Evolutionary conservation across 208 protist species (phyloP), one percentile per base, ranked within the genome.

Genomic region (Angomonas ambiguus): DNA sequence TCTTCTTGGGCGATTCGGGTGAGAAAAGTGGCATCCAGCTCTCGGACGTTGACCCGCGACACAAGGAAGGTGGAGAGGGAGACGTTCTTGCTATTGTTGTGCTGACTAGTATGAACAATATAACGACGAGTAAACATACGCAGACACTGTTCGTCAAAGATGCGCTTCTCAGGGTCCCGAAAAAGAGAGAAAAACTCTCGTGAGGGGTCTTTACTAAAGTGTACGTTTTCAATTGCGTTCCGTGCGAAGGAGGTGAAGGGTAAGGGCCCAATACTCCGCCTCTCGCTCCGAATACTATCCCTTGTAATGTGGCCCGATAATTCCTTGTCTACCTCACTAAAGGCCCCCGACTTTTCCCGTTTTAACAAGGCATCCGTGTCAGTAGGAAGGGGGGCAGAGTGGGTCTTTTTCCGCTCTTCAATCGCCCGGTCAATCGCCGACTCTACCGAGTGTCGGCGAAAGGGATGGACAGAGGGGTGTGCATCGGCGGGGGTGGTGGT

Each of bases 51-150:
- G 59, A 80, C 83, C 20, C 83, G 81, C 64, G 60, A 75, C 31
- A 61, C 67, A 69, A 94, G 65, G 62, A 94, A 94, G 31, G 78
- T 65, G 2, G 80, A 76, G 20, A 94, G 74, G 20, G 80, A 71
- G 20, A 92, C 76, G 13, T 76, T 72, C 0, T 77, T 80, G 1
- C 76, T 77, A 69, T 92, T 92, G 61, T 92, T 94, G 25, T 74
- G 72, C 56, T 92, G 83, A 58, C 70, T 75, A 6, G 83, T 87
- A 67, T 89, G 83, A 27, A 94, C 85, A 34, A 94, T 72, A 61
- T 89, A 94, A 16, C 88, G 83, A 11, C 88, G 77, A 3, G 77
- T 71, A 69, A 91, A 91, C 88, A 94, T 94, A 45, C 88, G 83
- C 31, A 94, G 75, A 53, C 76, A 92, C 72, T 94, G 85, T 76